Evolutionary conservation across 2,329 filamentous ascomycete species (phyloP), one percentile per base, ranked within the genome.

Genomic region (Ceratocystiopsis brevicomis): DNA sequence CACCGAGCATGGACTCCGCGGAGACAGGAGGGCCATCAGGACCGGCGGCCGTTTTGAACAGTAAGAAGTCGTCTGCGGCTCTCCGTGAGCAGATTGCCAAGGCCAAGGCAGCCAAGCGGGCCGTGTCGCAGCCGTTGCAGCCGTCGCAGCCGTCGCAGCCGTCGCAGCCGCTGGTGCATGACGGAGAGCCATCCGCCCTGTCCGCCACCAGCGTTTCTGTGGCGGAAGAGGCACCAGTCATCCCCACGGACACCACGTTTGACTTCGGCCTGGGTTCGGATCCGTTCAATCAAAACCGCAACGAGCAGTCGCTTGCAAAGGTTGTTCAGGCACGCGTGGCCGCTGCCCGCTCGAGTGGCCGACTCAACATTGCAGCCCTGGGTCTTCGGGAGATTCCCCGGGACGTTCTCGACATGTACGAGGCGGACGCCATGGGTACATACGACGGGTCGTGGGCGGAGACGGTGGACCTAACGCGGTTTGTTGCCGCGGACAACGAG

Each of bases 61-160:
- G 52, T 43, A 58, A 62, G 36, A 90, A 82, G 52, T 86, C 86
- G 0, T 95, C 88, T 0, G 66, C 72, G 15, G 78, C 86, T 1
- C 62, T 98, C 14, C 76, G 90, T 33, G 85, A 95, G 42, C 87
- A 90, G 43, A 95, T 96, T 49, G 85, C 87, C 35, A 88, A 87
- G 53, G 88, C 90, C 1, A 93, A 88, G 56, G 86, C 86, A 3
- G 82, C 85, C 3, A 80, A 75, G 45, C 72, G 76, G 48, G 76
- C 72, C 12, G 62, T 64, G 3, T 55, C 59, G 2, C 41, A 44
- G 18, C 37, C 25, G 25, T 9, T 6, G 6, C n/a, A n/a, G n/a
- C n/a, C n/a, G n/a, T n/a, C n/a, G n/a, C n/a, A n/a, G n/a, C n/a
- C n/a, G n/a, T n/a, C n/a, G n/a, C n/a, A n/a, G n/a, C n/a, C n/a